Percentiles rank a stretch among this genome's conserved stretches.
These are phyloP conservation scores for Pyrus hybrid DNA, from an alignment of 331 rosid species.

Conservation along the genomic window DNA sequence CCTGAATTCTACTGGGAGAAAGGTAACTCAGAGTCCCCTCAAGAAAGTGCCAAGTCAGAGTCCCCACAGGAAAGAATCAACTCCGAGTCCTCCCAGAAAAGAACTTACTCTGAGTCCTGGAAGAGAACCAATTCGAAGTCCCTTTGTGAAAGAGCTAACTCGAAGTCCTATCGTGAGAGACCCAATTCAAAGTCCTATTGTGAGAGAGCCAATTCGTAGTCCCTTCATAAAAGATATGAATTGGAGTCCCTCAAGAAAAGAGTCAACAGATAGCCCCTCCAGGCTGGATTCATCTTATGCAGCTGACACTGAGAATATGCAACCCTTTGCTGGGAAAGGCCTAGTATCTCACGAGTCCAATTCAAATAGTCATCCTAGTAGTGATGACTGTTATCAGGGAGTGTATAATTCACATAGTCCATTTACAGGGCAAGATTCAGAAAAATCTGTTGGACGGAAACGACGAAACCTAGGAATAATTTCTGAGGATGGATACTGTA, in stretches of 20 bases:
- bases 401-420: slow-evolving; percentile 25
- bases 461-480: slow-evolving; percentile 29
- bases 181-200: slow-evolving; percentile 2
- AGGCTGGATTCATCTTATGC: slow-evolving; percentile 16
- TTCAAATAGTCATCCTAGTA: slow-evolving; percentile 19
- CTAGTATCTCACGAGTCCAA: slow-evolving; percentile 17
- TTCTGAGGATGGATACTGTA: slow-evolving; percentile 27
- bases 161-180: slow-evolving; percentile 9
- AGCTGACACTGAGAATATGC: slow-evolving; percentile 22
- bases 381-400: slow-evolving; percentile 15
- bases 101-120: neutral
- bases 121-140: slow-evolving; percentile 19
- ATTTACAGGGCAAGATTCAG: slow-evolving; percentile 15
- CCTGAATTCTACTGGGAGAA: slow-evolving; percentile 21
- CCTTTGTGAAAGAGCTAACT: slow-evolving; percentile 9
- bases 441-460: slow-evolving; percentile 43
- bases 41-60: slow-evolving; percentile 13
- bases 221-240: slow-evolving; percentile 8
- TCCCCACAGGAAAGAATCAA: slow-evolving; percentile 13
- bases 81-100: neutral
- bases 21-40: slow-evolving; percentile 19
- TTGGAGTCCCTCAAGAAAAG: slow-evolving; percentile 26
- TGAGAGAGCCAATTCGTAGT: slow-evolving; percentile 21
- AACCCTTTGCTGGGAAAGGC: slow-evolving; percentile 6
- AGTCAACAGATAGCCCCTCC: slow-evolving; percentile 22